These are phyloP conservation scores for Parvularia atlantis DNA, from an alignment of 78 protist genomes.

Conservation along the genomic window DNA sequence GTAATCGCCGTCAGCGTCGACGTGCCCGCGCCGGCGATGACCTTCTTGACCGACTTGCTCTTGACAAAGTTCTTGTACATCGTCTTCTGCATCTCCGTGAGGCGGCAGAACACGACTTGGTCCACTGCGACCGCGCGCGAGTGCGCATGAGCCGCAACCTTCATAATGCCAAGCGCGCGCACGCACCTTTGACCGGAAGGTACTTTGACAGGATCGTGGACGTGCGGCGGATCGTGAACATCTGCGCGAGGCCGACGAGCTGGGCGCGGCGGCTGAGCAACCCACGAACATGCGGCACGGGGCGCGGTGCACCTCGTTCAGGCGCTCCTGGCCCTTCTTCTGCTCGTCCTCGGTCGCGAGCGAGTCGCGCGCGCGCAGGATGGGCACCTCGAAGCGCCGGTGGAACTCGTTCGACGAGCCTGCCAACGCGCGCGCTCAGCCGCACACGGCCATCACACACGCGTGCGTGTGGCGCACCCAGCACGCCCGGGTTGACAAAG, in stretches of 20 bases:
- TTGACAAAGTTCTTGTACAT: conserved; percentile 26
- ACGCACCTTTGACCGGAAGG: conserved; percentile 70
- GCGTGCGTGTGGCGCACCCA: no score
- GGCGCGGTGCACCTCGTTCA: conserved; percentile 8
- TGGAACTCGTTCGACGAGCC: no score
- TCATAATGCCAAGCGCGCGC: no score
- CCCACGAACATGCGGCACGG: background rate
- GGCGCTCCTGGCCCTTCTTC: conserved; percentile 28
- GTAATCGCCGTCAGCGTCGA: conserved; percentile 31
- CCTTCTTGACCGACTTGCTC: background rate
- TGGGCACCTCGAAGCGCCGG: conserved; percentile 43
- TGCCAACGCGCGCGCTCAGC: no score
- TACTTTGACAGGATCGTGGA: conserved; percentile 45
- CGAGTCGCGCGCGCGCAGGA: conserved; percentile 42
- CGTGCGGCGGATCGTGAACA: conserved; percentile 65
- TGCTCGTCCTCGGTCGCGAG: conserved; percentile 44
- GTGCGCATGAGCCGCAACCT: no score
- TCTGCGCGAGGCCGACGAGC: conserved; percentile 29
- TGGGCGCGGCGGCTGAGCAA: background rate
- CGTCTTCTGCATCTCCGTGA: conserved; percentile 30
- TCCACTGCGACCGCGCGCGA: no score
- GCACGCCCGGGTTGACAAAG: conserved; percentile 65
- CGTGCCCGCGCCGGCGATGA: background rate
- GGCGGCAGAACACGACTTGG: conserved; percentile 43
- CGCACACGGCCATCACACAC: no score